Percentiles rank a stretch among this genome's conserved stretches.
Conservation (phyloP, 495 filamentous ascomycete species). For the Penicillium maclennaniae region DNA sequence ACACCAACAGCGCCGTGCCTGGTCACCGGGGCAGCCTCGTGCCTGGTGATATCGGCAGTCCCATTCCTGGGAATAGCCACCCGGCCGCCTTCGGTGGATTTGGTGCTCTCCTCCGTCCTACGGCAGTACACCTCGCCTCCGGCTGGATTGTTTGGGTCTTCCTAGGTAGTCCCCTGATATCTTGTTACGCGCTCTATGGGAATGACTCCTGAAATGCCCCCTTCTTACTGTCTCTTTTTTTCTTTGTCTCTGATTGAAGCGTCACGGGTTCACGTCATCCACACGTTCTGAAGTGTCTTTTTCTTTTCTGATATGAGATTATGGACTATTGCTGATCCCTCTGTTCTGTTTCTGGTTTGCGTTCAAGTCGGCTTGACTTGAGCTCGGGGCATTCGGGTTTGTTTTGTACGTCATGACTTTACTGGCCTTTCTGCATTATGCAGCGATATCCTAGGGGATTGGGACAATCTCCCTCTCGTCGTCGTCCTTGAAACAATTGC, state of each 20-base stretch:
- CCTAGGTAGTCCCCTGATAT: slow-evolving; percentile 7
- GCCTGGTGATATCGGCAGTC: slow-evolving; percentile 51
- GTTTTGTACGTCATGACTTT: slow-evolving; percentile 25
- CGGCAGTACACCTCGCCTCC: slow-evolving; percentile 41
- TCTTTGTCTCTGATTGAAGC: slow-evolving; percentile 23
- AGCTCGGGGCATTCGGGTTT: slow-evolving; percentile 22
- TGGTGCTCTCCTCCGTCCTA: slow-evolving; percentile 31
- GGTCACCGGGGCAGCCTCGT: slow-evolving; percentile 42
- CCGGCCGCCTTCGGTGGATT: slow-evolving; percentile 42
- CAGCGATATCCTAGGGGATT: slow-evolving; percentile 37
- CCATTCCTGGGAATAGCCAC: slow-evolving; percentile 40
- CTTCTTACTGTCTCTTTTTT: slow-evolving; percentile 1
- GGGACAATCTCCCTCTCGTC: slow-evolving; percentile 28
- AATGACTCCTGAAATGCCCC: slow-evolving; percentile 18
- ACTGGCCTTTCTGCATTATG: slow-evolving; percentile 32
- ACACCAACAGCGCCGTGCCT: slow-evolving; percentile 38
- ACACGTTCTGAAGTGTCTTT: slow-evolving; percentile 15
- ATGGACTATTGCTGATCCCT: slow-evolving; percentile 8
- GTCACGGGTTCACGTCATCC: slow-evolving; percentile 30
- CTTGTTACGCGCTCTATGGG: slow-evolving; percentile 9
- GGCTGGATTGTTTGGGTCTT: slow-evolving; percentile 33
- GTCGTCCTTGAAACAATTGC: slow-evolving; percentile 33
- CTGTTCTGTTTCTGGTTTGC: slow-evolving; percentile 11
- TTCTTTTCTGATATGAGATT: slow-evolving; percentile 18
- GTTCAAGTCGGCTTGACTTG: slow-evolving; percentile 16